phyloP scores from a whole-genome alignment of 805 yeast species.

The Cyberlindnera petersonii region DNA sequence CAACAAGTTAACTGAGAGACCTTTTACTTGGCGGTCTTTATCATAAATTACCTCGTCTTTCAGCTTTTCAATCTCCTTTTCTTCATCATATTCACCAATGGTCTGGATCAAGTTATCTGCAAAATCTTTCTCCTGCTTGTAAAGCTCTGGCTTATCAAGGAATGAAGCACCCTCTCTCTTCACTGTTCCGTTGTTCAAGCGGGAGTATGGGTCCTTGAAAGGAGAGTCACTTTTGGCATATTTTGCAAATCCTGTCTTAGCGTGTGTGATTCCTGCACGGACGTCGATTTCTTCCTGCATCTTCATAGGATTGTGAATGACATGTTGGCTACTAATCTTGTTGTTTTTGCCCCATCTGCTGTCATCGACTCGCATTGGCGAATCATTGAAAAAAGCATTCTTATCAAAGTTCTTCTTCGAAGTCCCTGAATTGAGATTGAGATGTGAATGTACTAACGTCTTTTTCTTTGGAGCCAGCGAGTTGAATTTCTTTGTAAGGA shows the following conservation, averaged over 20 bases:
- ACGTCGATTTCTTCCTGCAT: constrained; percentile 6
- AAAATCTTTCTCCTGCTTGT: constrained; percentile 10
- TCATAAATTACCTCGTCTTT: constrained; percentile 15
- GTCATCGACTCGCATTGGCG: constrained; percentile 24
- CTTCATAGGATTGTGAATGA: constrained; percentile 13
- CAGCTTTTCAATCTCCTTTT: constrained; percentile 15
- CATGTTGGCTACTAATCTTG: constrained; percentile 5
- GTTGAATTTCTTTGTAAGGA: constrained; percentile 20
- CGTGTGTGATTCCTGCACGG: constrained; percentile 10
- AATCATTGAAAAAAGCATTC: constrained; percentile 17
- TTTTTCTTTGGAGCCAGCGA: constrained; percentile 18
- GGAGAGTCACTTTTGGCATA: constrained; percentile 22
- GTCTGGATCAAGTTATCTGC: constrained; percentile 16
- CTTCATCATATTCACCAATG: constrained; percentile 16
- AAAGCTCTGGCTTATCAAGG: constrained; percentile 15
- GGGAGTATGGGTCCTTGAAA: constrained; percentile 24
- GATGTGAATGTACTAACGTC: not conserved
- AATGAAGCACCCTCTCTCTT: constrained; percentile 20
- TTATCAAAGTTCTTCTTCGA: constrained; percentile 14
- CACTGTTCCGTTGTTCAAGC: constrained; percentile 15
- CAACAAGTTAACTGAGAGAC: constrained; percentile 36
- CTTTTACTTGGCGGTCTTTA: constrained; percentile 30
- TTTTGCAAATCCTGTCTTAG: constrained; percentile 17
- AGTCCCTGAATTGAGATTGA: not conserved
- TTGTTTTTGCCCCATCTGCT: constrained; percentile 21